These are phyloP conservation scores for Nicotiana tabacum DNA, from an alignment of 257 asterid species.

Conservation along the genomic window DNA sequence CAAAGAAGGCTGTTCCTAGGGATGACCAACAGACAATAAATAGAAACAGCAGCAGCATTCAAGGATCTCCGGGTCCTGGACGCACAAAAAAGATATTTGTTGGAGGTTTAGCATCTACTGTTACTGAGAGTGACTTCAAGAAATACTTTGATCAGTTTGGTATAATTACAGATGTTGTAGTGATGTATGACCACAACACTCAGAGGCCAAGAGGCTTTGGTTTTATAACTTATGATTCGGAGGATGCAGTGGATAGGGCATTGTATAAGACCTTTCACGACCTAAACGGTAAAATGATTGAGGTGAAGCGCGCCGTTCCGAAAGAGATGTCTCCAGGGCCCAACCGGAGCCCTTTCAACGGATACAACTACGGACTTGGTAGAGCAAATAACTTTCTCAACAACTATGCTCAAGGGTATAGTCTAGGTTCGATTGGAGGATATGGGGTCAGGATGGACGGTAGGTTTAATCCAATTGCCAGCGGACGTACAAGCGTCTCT, in stretches of 20 bases:
- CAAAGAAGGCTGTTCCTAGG: constrained; percentile 87
- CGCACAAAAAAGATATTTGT: constrained; percentile 87
- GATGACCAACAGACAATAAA: constrained; percentile 57
- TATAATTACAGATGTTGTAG: constrained; percentile 60
- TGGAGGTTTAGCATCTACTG: constrained; percentile 85
- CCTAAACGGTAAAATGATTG: constrained; percentile 75
- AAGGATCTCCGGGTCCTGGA: constrained; percentile 71
- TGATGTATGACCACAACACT: constrained; percentile 85
- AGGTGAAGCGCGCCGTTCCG: constrained; percentile 80
- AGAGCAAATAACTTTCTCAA: constrained; percentile 54
- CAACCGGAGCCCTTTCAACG: constrained; percentile 54
- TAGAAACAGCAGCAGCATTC: constrained; percentile 56
- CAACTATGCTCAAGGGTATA: constrained; percentile 55
- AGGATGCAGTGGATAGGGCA: constrained; percentile 75
- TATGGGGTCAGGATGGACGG: constrained; percentile 65
- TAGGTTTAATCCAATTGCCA: constrained; percentile 53
- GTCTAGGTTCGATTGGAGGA: constrained; percentile 49
- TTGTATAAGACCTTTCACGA: constrained; percentile 71
- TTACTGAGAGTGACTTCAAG: constrained; percentile 69
- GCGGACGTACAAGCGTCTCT: constrained; percentile 58
- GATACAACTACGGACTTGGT: constrained; percentile 49
- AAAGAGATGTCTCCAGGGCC: constrained; percentile 73
- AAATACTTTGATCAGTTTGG: constrained; percentile 78
- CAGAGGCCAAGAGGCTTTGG: constrained; percentile 87
- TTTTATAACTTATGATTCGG: constrained; percentile 69